Evolutionary conservation across 2,329 filamentous ascomycete species (phyloP).

Genomic region (Penicillium carneum): DNA sequence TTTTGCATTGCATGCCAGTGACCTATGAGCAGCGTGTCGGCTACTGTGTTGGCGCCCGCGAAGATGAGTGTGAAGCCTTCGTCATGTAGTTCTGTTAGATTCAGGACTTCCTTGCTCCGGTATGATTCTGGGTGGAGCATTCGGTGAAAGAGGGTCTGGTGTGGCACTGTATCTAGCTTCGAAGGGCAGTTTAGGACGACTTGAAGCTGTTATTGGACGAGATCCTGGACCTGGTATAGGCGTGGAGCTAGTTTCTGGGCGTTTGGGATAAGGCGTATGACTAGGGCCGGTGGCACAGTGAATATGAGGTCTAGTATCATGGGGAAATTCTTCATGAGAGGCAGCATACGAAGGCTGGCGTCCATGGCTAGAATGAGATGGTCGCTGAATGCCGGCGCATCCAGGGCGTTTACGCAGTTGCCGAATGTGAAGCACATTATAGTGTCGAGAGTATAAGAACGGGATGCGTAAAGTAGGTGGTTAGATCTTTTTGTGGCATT

Average conservation of each 20-base stretch:
- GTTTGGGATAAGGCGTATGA: neutral
- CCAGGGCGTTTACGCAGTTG: constrained; percentile 18
- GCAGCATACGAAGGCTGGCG: constrained; percentile 4
- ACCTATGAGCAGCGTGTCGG: constrained; percentile 20
- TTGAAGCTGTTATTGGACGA: constrained; percentile 7
- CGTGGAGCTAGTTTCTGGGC: neutral
- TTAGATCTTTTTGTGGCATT: constrained; percentile 1
- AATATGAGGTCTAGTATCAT: constrained; percentile 5
- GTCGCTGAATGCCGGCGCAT: constrained; percentile 20
- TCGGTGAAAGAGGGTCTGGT: constrained; percentile 5
- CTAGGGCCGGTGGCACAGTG: neutral
- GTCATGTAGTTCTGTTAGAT: constrained; percentile 19
- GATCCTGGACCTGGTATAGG: constrained; percentile 3
- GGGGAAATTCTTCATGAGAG: neutral
- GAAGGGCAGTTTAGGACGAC: constrained; percentile 4
- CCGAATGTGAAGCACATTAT: constrained; percentile 26
- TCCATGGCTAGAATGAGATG: constrained; percentile 10
- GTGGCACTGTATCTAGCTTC: neutral
- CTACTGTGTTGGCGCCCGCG: constrained; percentile 23
- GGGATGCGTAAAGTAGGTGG: constrained; percentile 1
- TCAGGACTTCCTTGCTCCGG: constrained; percentile 10
- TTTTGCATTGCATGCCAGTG: constrained; percentile 19
- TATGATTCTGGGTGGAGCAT: constrained; percentile 7
- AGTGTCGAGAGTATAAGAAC: constrained; percentile 22
- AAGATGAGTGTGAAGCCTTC: constrained; percentile 24